Evolutionary conservation across 495 filamentous ascomycete species (phyloP), one percentile per base, ranked within the genome.

Genomic region (Penicillium nucicola): DNA sequence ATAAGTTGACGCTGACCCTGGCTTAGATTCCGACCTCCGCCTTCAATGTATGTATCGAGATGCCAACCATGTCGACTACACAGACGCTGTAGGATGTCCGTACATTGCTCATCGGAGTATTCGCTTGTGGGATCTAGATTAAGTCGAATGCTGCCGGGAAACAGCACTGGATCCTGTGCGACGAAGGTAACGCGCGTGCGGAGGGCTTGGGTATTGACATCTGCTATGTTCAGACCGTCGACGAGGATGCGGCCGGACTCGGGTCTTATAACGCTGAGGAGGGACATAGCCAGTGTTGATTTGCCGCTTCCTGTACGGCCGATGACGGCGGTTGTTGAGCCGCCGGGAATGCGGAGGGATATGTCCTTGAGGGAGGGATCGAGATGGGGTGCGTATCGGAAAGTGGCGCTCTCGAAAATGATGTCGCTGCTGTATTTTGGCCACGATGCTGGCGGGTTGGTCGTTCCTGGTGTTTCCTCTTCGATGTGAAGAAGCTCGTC

Each of bases 401-500:
- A 77, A 5, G 87, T 90, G 22, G 88, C 86, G 42, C 86, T 62
- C 44, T 90, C 80, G 53, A 95, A 92, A 20, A 80, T 68, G 48
- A 95, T 86, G 60, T 86, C 84, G 38, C 83, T 84, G 19, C 72
- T 70, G 52, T 79, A 84, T 3, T 66, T 73, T 5, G 89, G 89
- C 89, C 89, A 95, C n/a, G 74, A 76, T 1, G 84, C 82, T 15
- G 89, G 86, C 1, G 89, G 88, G 5, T 77, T 56, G 12, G 87
- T 63, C 3, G 78, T 74, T 7, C 89, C 89, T 3, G 68, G 68
- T 0, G 82, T 71, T 65, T 95, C 89, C 60, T 87, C 80, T 32
- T 90, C 87, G 2, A 92, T 76, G 48, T 86, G 76, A 2, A 90
- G 74, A 0, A 92, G 72, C 57, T 93, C 89, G 20, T 91, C 82